Evolutionary conservation across 345 rosid species (phyloP).

Genomic region (Trapa incisa): DNA sequence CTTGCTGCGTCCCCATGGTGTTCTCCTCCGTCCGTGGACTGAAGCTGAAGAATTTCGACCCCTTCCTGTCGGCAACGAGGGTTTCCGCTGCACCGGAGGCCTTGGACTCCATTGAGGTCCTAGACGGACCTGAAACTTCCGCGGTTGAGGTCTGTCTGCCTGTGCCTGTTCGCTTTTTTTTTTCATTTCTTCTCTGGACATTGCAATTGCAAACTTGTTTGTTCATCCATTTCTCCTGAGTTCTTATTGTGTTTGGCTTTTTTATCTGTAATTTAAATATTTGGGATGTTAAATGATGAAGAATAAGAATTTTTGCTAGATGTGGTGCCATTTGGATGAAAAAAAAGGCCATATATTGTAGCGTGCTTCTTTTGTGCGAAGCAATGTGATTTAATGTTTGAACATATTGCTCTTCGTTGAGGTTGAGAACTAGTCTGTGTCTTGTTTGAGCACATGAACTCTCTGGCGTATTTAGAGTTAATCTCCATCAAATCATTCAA

Average conservation of each 20-base stretch:
- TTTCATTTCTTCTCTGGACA: neutral
- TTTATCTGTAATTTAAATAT: neutral
- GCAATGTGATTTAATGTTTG: neutral
- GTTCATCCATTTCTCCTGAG: neutral
- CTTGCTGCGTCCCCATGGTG: slow-evolving; percentile 22
- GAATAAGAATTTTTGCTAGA: neutral
- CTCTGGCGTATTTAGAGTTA: neutral
- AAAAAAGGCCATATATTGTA: neutral
- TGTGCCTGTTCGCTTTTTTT: neutral
- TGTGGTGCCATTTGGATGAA: neutral
- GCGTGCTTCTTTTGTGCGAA: neutral
- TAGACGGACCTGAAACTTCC: slow-evolving; percentile 32
- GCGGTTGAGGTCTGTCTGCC: slow-evolving; percentile 26
- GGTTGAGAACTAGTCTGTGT: neutral
- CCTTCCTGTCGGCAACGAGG: slow-evolving; percentile 23
- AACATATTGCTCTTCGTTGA: neutral
- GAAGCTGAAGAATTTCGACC: slow-evolving; percentile 22
- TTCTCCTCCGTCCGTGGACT: slow-evolving; percentile 14
- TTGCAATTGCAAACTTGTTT: neutral
- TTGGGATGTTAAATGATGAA: slow-evolving; percentile 4
- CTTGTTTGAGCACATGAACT: neutral
- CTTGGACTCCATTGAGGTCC: slow-evolving; percentile 29
- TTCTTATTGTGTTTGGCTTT: neutral
- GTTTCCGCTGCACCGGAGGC: slow-evolving; percentile 56
- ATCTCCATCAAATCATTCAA: neutral